Conservation (phyloP, 345 rosid genomes). For the Eucalyptus regnans region DNA sequence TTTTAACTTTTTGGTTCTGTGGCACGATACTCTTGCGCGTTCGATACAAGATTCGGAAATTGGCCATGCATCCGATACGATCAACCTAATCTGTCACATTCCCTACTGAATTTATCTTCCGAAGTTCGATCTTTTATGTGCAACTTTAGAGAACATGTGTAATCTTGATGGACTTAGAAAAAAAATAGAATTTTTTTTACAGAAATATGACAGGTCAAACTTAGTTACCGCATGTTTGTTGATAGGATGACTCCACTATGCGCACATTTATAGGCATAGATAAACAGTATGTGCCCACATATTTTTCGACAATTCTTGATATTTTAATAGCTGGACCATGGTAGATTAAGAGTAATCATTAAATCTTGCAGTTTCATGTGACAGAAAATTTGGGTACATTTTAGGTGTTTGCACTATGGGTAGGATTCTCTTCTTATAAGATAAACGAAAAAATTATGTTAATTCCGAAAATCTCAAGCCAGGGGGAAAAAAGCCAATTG, state of each 20-base stretch:
- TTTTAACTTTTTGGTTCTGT: not conserved
- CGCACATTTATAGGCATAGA: not conserved
- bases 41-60: not conserved
- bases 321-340: not conserved
- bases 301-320: too few relatives aligned
- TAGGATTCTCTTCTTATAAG: not conserved
- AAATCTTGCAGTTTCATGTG: not conserved
- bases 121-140: not conserved
- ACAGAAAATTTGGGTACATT: not conserved
- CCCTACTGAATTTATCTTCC: not conserved
- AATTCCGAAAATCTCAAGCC: not conserved
- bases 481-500: not conserved
- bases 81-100: not conserved
- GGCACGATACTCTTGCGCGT: not conserved
- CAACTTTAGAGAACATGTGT: not conserved
- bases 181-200: not conserved
- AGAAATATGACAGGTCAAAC: not conserved
- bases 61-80: not conserved
- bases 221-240: not conserved
- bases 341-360: not conserved
- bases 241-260: not conserved
- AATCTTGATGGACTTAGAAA: not conserved
- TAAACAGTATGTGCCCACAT: not conserved
- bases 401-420: not conserved
- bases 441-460: not conserved